Conservation (phyloP, 176 grass and related monocot genomes). For the Cymbopogon citratus region DNA sequence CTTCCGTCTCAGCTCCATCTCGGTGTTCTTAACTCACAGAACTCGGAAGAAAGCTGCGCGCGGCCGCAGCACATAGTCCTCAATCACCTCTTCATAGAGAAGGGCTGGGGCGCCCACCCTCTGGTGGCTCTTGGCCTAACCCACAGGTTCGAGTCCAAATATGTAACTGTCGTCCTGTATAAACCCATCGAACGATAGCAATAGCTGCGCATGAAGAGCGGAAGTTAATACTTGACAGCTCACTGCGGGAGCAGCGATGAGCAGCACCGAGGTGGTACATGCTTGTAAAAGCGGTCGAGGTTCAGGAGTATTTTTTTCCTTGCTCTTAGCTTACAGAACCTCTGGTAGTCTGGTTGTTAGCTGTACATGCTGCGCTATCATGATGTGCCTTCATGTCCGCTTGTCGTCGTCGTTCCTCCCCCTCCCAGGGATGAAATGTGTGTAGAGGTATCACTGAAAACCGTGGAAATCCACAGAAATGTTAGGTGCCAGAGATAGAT, state of each 20-base stretch:
- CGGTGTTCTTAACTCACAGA: conserved; percentile 65
- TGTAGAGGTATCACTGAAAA: conserved; percentile 32
- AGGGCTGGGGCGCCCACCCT: conserved; percentile 61
- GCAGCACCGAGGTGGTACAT: conserved; percentile 16
- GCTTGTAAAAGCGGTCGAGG: conserved; percentile 41
- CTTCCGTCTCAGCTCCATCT: conserved; percentile 78
- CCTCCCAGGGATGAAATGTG: conserved; percentile 15
- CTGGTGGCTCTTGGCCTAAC: conserved; percentile 87
- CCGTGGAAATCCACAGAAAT: conserved; percentile 33
- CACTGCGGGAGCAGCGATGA: conserved; percentile 27
- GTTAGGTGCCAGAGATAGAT: conserved; percentile 20
- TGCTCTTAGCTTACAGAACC: conserved; percentile 8
- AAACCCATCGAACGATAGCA: conserved; percentile 71
- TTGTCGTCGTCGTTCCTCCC: background rate
- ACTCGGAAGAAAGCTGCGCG: conserved; percentile 50
- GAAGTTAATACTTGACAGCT: conserved; percentile 49
- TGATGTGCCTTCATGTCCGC: background rate
- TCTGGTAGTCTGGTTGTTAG: conserved; percentile 24
- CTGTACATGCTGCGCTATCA: conserved; percentile 8
- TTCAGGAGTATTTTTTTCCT: conserved; percentile 31
- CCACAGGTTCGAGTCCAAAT: conserved; percentile 93
- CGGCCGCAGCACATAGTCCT: conserved; percentile 86
- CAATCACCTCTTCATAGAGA: conserved; percentile 98
- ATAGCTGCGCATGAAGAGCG: conserved; percentile 18
- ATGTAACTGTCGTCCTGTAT: conserved; percentile 87